Evolutionary conservation across 257 asterid genomes (phyloP).

Genomic region (Jacaranda copaia): DNA sequence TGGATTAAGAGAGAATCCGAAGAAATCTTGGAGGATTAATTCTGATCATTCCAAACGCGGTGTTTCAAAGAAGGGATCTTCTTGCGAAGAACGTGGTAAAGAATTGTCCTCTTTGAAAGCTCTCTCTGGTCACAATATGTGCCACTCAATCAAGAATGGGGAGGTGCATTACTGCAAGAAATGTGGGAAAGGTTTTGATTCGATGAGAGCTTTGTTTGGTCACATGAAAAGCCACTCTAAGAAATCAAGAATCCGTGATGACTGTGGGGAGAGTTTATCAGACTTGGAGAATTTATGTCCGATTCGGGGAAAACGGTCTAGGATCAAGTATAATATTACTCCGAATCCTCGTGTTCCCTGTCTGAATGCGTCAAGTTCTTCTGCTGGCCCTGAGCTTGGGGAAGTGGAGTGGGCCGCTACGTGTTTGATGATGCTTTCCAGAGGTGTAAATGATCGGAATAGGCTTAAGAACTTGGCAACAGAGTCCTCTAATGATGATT

Average conservation of each 20-base stretch:
- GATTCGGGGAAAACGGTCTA: slow-evolving; percentile 69
- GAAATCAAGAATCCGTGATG: slow-evolving; percentile 44
- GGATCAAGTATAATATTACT: slow-evolving; percentile 52
- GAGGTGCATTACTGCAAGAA: slow-evolving; percentile 54
- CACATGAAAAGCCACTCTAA: slow-evolving; percentile 90
- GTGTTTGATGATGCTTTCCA: slow-evolving; percentile 77
- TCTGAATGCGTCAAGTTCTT: slow-evolving; percentile 38
- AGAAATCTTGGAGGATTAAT: slow-evolving; percentile 71
- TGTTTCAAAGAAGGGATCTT: slow-evolving; percentile 12
- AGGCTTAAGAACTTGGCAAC: slow-evolving; percentile 12
- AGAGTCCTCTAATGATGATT: slow-evolving; percentile 40
- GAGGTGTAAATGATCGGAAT: slow-evolving; percentile 48
- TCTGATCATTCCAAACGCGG: slow-evolving; percentile 46
- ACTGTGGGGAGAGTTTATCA: slow-evolving; percentile 45
- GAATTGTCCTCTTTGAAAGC: slow-evolving; percentile 69
- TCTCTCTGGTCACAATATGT: slow-evolving; percentile 79
- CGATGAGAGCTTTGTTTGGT: slow-evolving; percentile 80
- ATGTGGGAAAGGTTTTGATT: slow-evolving; percentile 75
- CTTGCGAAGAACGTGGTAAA: slow-evolving; percentile 73
- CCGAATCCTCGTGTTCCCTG: slow-evolving; percentile 41
- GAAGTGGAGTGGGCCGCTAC: slow-evolving; percentile 61
- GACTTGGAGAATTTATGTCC: slow-evolving; percentile 58
- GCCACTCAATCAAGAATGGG: slow-evolving; percentile 61
- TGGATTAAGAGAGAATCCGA: slow-evolving; percentile 72
- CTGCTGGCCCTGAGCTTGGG: slow-evolving; percentile 45